phyloP scores from a whole-genome alignment of 306 rosid species.

The Casuarina glauca region DNA sequence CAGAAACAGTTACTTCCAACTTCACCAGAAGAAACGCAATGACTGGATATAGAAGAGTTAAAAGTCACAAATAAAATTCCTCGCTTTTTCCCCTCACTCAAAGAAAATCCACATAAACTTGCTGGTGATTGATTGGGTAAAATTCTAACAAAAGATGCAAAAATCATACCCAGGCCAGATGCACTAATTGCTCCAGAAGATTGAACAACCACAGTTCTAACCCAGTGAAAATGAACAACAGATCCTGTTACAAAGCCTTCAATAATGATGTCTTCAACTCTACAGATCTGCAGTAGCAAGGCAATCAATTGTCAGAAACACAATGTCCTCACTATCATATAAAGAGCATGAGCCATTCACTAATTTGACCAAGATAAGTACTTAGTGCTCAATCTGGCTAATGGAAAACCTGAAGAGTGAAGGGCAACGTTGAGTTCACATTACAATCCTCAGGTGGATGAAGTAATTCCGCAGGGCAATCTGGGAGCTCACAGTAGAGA shows the following conservation, averaged over 20 bases:
- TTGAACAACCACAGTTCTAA: slow-evolving; percentile 59
- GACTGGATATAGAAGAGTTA: no score
- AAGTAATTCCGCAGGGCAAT: slow-evolving; percentile 82
- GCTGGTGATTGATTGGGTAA: not conserved
- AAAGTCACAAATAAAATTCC: no score
- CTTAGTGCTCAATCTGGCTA: slow-evolving; percentile 36
- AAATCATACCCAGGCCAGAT: slow-evolving; percentile 78
- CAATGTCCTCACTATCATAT: slow-evolving; percentile 15
- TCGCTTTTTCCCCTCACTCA: not conserved
- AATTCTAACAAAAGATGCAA: slow-evolving; percentile 17
- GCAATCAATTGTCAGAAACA: slow-evolving; percentile 30
- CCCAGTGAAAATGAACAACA: slow-evolving; percentile 89
- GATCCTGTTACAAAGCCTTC: slow-evolving; percentile 85
- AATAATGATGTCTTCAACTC: slow-evolving; percentile 77
- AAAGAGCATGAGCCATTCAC: slow-evolving; percentile 14
- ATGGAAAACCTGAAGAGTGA: slow-evolving; percentile 91
- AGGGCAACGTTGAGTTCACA: slow-evolving; percentile 87
- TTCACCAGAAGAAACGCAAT: no score
- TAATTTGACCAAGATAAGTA: slow-evolving; percentile 37
- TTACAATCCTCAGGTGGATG: slow-evolving; percentile 99
- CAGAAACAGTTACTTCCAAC: no score
- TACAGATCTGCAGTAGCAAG: slow-evolving; percentile 73
- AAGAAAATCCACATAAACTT: not conserved
- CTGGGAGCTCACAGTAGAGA: slow-evolving; percentile 69
- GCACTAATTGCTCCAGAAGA: slow-evolving; percentile 69